These are phyloP conservation scores for Excoecaria agallocha DNA, from an alignment of 345 rosid genomes.

Conservation along the genomic window DNA sequence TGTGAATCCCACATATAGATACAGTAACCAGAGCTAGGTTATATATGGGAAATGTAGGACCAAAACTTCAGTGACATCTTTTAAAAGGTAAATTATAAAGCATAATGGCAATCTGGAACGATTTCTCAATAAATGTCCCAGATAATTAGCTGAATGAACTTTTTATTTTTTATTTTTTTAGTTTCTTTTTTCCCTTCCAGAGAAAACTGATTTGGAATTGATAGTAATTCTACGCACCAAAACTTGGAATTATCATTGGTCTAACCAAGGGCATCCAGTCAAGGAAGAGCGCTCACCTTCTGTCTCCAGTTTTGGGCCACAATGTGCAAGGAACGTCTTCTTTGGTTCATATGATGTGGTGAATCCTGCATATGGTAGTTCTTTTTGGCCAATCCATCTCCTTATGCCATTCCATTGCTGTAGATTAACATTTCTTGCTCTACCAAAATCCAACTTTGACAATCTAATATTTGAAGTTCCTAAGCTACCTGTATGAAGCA, in stretches of 20 bases:
- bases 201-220: background rate
- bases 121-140: background rate
- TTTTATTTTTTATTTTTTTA: too few relatives aligned
- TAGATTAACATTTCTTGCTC: slow-evolving; percentile 25
- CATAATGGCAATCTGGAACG: background rate
- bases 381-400: slow-evolving; percentile 27
- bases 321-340: slow-evolving; percentile 24
- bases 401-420: slow-evolving; percentile 15
- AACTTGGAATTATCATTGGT: background rate
- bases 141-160: background rate
- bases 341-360: slow-evolving; percentile 15
- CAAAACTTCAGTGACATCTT: background rate
- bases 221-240: background rate
- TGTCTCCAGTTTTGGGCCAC: slow-evolving; percentile 27
- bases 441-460: slow-evolving; percentile 15
- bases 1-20: background rate
- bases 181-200: background rate
- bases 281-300: slow-evolving; percentile 36
- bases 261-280: background rate
- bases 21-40: background rate
- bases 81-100: background rate
- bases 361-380: slow-evolving; percentile 33
- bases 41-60: background rate
- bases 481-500: slow-evolving; percentile 38
- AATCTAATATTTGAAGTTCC: slow-evolving; percentile 36